These are phyloP conservation scores for Calonectria leucothoes DNA, from an alignment of 2,329 filamentous ascomycete genomes.

Conservation along the genomic window DNA sequence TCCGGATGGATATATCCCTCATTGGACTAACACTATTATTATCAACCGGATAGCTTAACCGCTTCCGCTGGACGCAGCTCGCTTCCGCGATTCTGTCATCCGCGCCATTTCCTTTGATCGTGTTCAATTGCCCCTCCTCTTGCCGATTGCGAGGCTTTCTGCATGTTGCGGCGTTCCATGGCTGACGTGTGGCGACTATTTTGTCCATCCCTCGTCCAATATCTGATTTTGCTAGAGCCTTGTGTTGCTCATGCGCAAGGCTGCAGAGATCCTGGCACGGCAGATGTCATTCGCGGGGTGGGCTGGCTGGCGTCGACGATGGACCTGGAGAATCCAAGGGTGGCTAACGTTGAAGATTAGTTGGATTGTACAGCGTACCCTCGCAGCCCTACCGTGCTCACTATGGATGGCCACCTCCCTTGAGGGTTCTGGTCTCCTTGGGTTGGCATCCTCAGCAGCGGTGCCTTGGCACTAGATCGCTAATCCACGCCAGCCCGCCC, in stretches of 20 bases:
- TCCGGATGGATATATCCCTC: conserved; percentile 22
- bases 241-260: conserved; percentile 39
- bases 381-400: conserved; percentile 41
- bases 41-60: conserved; percentile 26
- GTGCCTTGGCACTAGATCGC: conserved; percentile 26
- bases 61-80: conserved; percentile 20
- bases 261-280: conserved; percentile 42
- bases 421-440: conserved; percentile 13
- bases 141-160: conserved; percentile 34
- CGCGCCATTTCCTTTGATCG: conserved; percentile 20
- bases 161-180: conserved; percentile 30
- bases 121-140: conserved; percentile 18
- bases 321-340: conserved; percentile 27
- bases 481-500: conserved; percentile 11
- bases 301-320: conserved; percentile 35
- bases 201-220: conserved; percentile 14
- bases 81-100: conserved; percentile 23
- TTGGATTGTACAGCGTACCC: conserved; percentile 25
- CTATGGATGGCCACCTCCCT: conserved; percentile 14
- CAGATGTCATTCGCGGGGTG: conserved; percentile 42
- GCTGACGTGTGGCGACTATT: conserved; percentile 14
- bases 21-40: conserved; percentile 25
- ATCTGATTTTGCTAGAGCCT: conserved; percentile 21
- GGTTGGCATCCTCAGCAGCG: conserved; percentile 20
- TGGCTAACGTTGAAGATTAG: conserved; percentile 35